Base-by-base conservation (phyloP, 2,329 filamentous ascomycete genomes). In the Fusarium nanum region DNA sequence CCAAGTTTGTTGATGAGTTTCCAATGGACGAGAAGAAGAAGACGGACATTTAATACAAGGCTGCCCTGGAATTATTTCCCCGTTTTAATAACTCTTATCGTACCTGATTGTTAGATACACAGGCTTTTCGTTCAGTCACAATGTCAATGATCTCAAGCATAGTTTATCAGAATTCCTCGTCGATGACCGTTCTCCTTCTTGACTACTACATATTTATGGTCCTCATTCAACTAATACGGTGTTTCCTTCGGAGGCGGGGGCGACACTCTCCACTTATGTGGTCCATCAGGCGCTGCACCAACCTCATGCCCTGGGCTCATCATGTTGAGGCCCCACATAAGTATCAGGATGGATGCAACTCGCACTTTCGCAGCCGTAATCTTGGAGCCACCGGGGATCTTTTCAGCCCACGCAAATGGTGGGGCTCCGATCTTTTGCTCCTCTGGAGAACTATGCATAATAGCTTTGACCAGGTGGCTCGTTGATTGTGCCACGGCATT, bases 401-500 rank as follows among this genome's bases (percentile, higher is more conserved):
- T 16, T 11, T 20, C 22, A 20, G 8, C 22, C 41, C 42, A 49
- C 7, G 7, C 5, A 6, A 20, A 18, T 8, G 7, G 13, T 5
- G 20, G 9, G 6, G 13, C 7, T 12, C 5, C 22, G 27, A 13
- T 12, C 14, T 56, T 56, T 6, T 56, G 22, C 7, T 25, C 28
- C 14, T 56, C 18, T 14, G 3, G 34, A 4, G 22, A 14, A 6
- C 18, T 49, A 56, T 49, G 4, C 7, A 56, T 27, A 11, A 56
- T 28, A 5, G 14, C 9, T 6, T 28, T 23, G 8, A 28, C 54
- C 6, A 56, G 57, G 18, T 46, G 25, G 12, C 52, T 59, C 7
- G 75, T 75, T 5, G 75, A 69, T 18, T 69, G 65, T 20, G 71
- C 61, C 7, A 68, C 63, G 10, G 46, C 34, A 34, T 72, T 62